Evolutionary conservation across 495 filamentous ascomycete genomes (phyloP).

Genomic region (Neurospora sp.): DNA sequence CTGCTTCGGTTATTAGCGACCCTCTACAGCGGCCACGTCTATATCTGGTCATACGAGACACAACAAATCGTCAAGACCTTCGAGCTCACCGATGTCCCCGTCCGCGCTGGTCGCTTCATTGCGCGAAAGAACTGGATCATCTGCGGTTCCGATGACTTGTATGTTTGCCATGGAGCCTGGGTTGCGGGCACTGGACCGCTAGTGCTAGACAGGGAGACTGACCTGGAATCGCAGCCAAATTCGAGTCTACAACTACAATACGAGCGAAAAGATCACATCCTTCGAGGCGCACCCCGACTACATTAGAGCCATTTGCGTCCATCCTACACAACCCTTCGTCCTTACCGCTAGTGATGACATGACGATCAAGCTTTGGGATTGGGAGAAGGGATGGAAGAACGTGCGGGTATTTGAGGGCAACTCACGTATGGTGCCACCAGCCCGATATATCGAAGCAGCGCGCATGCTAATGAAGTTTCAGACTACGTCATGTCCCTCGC

Average conservation of each 20-base stretch:
- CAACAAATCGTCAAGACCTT: conserved; percentile 98
- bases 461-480: conserved; percentile 9
- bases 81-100: conserved; percentile 97
- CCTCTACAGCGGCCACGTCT: conserved; percentile 94
- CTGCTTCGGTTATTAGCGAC: conserved; percentile 34
- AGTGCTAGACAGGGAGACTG: not conserved
- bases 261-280: conserved; percentile 94
- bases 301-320: conserved; percentile 94
- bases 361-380: conserved; percentile 99
- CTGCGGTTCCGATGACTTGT: conserved; percentile 96
- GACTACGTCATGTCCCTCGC: conserved; percentile 84
- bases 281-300: conserved; percentile 99
- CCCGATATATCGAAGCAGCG: not conserved
- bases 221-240: conserved; percentile 19
- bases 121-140: conserved; percentile 99
- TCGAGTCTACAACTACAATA: conserved; percentile 86
- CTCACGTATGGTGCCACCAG: conserved; percentile 40
- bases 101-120: conserved; percentile 92
- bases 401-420: conserved; percentile 98
- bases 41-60: conserved; percentile 99
- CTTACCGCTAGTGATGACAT: conserved; percentile 98
- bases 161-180: conserved; percentile 38
- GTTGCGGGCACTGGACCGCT: not conserved
- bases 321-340: conserved; percentile 91
- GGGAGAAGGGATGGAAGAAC: conserved; percentile 97